A percentile compares a stretch with the other conserved stretches of the same genome.
Conservation (phyloP, 345 rosid genomes). For the Moricandia arvensis region DNA sequence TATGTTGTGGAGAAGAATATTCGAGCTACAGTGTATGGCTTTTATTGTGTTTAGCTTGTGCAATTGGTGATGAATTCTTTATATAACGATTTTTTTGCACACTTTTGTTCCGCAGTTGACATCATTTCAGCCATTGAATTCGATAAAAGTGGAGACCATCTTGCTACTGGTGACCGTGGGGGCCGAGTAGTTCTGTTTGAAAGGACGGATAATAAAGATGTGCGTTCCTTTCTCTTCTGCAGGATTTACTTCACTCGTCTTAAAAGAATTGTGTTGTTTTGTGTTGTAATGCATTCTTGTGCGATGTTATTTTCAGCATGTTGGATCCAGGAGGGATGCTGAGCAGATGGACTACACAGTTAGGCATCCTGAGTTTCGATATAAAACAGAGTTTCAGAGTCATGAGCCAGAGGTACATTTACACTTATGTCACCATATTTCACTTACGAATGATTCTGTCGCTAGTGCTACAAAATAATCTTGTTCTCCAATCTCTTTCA, state of each 20-base stretch:
- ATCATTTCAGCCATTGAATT: slow-evolving; percentile 98
- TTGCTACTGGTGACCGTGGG: slow-evolving; percentile 99
- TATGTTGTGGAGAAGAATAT: not conserved
- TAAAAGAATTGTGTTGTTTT: not conserved
- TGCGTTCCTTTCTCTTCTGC: slow-evolving; percentile 38
- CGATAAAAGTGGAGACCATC: slow-evolving; percentile 95
- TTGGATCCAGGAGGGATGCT: slow-evolving; percentile 70
- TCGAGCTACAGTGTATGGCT: slow-evolving; percentile 7
- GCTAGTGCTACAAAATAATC: slow-evolving; percentile 1
- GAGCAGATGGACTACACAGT: slow-evolving; percentile 67
- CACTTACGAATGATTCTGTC: not conserved
- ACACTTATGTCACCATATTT: not conserved
- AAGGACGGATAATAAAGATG: slow-evolving; percentile 82
- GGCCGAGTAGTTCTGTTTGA: slow-evolving; percentile 99
- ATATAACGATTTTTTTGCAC: slow-evolving; percentile 17
- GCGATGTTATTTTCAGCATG: slow-evolving; percentile 49
- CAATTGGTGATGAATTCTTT: not conserved
- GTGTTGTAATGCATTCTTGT: slow-evolving; percentile 8
- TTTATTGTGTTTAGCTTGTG: not conserved
- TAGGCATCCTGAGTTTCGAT: slow-evolving; percentile 97
- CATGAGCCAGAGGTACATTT: slow-evolving; percentile 94
- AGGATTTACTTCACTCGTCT: slow-evolving; percentile 1
- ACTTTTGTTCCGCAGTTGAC: slow-evolving; percentile 68
- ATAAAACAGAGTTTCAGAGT: slow-evolving; percentile 99
- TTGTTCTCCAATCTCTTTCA: slow-evolving; percentile 37